A percentile compares a stretch with the other conserved stretches of the same genome.
These are phyloP conservation scores for Teratosphaeria nubilosa DNA, from an alignment of 2,329 filamentous ascomycete genomes.

Conservation along the genomic window DNA sequence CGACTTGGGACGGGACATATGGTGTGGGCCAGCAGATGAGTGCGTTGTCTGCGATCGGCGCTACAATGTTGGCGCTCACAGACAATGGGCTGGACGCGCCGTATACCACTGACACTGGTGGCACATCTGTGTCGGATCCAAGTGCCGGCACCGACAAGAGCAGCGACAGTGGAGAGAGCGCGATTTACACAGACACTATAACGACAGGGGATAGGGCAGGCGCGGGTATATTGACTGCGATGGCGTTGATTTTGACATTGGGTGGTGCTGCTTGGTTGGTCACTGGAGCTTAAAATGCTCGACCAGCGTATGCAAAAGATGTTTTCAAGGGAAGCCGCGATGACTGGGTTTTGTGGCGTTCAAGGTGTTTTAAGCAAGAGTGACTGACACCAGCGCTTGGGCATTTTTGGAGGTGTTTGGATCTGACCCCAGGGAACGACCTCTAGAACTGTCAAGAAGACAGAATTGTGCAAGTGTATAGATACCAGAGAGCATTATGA, in stretches of 20 bases:
- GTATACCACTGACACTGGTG: conserved; percentile 42
- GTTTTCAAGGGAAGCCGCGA: background rate
- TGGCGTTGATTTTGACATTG: conserved; percentile 11
- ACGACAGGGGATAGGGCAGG: conserved; percentile 57
- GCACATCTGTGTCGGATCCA: conserved; percentile 40
- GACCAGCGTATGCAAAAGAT: background rate
- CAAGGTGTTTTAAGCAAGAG: background rate
- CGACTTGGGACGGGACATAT: conserved; percentile 34
- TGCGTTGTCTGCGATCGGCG: conserved; percentile 41
- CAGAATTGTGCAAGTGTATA: background rate
- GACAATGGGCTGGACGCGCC: conserved; percentile 18
- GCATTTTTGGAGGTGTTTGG: background rate
- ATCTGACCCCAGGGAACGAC: background rate
- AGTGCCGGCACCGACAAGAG: conserved; percentile 27
- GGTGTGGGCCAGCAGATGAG: conserved; percentile 50
- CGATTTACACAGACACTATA: conserved; percentile 27
- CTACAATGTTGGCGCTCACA: conserved; percentile 11
- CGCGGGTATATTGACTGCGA: conserved; percentile 38
- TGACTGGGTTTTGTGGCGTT: background rate
- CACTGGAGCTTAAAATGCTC: background rate
- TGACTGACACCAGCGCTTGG: background rate
- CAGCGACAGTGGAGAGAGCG: conserved; percentile 18
- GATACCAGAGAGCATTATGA: background rate
- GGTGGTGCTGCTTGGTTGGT: conserved; percentile 9
- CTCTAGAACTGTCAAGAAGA: background rate